Conservation (phyloP, 2,329 filamentous ascomycete species). For the Penicillium vulpinum region DNA sequence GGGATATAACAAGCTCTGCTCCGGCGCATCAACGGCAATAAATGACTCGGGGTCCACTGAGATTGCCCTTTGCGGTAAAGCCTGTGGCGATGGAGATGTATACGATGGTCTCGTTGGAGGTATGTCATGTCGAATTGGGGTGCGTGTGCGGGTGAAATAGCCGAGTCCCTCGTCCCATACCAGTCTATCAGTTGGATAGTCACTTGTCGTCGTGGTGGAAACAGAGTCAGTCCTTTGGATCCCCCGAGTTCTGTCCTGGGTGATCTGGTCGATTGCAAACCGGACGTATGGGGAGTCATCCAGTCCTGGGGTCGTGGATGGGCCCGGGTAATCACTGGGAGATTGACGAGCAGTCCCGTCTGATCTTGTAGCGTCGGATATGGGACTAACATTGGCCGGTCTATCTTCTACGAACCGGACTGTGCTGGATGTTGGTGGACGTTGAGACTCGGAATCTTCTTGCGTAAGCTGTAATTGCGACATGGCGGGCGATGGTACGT, state of each 20-base stretch:
- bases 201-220: constrained; percentile 26
- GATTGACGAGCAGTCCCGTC: constrained; percentile 28
- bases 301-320: constrained; percentile 67
- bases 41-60: constrained; percentile 46
- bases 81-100: constrained; percentile 35
- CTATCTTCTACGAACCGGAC: constrained; percentile 31
- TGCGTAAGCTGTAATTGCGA: constrained; percentile 13
- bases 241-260: constrained; percentile 64
- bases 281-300: constrained; percentile 87
- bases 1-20: constrained; percentile 47
- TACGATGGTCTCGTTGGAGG: constrained; percentile 35
- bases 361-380: constrained; percentile 20
- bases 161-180: constrained; percentile 50
- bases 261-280: constrained; percentile 86
- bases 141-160: constrained; percentile 39
- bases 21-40: constrained; percentile 49
- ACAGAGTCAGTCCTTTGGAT: constrained; percentile 54
- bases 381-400: constrained; percentile 23
- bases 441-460: constrained; percentile 15
- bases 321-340: constrained; percentile 34
- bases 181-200: constrained; percentile 54
- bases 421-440: constrained; percentile 25
- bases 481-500: constrained; percentile 32
- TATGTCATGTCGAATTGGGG: constrained; percentile 30
- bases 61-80: constrained; percentile 30